phyloP scores from a whole-genome alignment of 2,329 filamentous ascomycete species.

The Calcarisporium arbuscula region DNA sequence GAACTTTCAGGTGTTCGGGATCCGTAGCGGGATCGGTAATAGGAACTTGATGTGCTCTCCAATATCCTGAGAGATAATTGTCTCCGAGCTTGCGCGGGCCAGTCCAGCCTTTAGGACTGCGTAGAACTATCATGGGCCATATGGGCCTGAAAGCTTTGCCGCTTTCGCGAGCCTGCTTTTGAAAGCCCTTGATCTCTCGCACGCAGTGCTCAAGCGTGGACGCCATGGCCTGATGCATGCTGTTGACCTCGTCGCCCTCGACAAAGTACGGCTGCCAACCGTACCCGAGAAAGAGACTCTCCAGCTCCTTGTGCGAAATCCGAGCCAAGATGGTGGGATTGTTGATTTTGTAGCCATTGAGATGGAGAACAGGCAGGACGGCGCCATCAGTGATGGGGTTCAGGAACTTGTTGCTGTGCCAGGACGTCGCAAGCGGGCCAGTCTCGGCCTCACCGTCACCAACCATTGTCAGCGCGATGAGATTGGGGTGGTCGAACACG shows the following conservation, averaged over 20 bases:
- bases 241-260: constrained; percentile 66
- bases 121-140: constrained; percentile 76
- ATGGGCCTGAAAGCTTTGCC: constrained; percentile 62
- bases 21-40: constrained; percentile 64
- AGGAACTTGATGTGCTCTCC: constrained; percentile 72
- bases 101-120: constrained; percentile 76
- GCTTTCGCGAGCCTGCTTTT: constrained; percentile 65
- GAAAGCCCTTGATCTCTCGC: constrained; percentile 59
- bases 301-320: constrained; percentile 67
- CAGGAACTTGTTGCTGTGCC: constrained; percentile 79
- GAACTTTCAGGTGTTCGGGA: constrained; percentile 55
- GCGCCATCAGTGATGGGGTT: constrained; percentile 74
- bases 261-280: constrained; percentile 78
- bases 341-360: constrained; percentile 84
- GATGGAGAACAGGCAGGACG: constrained; percentile 69
- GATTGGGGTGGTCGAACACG: constrained; percentile 67
- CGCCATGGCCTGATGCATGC: constrained; percentile 80
- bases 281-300: constrained; percentile 64
- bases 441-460: constrained; percentile 80
- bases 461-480: constrained; percentile 72
- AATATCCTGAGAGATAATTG: constrained; percentile 69
- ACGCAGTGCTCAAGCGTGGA: constrained; percentile 68
- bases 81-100: constrained; percentile 65
- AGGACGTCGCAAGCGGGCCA: constrained; percentile 69
- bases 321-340: constrained; percentile 69